Evolutionary conservation across 208 protist species (phyloP).

Genomic region (Wallacemonas sp.): DNA sequence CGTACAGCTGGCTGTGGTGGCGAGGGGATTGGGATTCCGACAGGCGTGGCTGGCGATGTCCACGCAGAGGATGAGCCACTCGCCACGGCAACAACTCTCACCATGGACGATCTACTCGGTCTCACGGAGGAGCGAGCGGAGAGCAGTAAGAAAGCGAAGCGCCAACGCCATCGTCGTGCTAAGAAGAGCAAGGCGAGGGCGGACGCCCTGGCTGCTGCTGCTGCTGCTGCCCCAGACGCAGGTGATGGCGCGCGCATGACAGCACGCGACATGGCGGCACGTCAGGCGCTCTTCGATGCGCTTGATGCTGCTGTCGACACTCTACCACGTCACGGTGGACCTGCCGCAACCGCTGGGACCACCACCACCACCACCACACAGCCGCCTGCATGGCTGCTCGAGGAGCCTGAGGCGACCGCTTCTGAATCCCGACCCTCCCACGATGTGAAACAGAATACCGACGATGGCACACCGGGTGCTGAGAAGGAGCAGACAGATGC

Average conservation of each 20-base stretch:
- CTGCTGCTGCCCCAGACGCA: no score
- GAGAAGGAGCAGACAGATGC: background rate
- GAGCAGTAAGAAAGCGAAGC: background rate
- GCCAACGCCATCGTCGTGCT: background rate
- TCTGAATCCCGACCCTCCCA: no score
- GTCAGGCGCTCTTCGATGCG: conserved; percentile 7
- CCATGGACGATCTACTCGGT: conserved; percentile 13
- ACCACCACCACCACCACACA: background rate
- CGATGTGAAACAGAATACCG: no score
- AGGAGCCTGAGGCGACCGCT: no score
- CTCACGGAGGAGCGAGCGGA: background rate
- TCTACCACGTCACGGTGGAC: background rate
- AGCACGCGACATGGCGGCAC: background rate
- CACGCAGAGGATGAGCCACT: background rate
- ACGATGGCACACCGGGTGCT: background rate
- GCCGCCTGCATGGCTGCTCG: background rate
- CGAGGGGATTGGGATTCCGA: no score
- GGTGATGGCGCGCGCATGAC: background rate
- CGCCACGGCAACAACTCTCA: background rate
- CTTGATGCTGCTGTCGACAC: background rate
- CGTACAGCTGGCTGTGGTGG: no score
- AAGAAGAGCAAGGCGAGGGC: background rate
- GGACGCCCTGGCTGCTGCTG: no score
- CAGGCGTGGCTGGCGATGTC: background rate
- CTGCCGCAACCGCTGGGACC: background rate